Evolutionary conservation across 140 eudicot genomes (phyloP).

Genomic region (Oenanthe javanica): DNA sequence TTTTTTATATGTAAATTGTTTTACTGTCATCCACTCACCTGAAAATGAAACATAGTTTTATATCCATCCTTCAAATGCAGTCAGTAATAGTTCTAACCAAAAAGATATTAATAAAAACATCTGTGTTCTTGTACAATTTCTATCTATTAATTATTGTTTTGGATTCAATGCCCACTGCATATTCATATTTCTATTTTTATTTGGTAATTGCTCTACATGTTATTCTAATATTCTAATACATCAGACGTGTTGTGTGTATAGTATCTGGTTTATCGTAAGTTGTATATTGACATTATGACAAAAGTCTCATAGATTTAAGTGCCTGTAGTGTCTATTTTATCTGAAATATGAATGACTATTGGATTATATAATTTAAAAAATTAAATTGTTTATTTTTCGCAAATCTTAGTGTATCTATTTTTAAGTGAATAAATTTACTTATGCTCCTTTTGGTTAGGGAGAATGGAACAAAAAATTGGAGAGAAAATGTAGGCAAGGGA

Average conservation of each 20-base stretch:
- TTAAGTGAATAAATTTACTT: not conserved
- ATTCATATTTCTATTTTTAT: not conserved
- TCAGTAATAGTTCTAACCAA: not conserved
- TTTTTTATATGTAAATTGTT: not conserved
- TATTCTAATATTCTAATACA: not conserved
- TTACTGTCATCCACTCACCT: not conserved
- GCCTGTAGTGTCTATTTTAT: not conserved
- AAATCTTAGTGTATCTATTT: not conserved
- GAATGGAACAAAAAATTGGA: not conserved
- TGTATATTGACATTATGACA: not conserved
- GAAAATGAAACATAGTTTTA: not conserved
- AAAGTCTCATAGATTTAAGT: not conserved
- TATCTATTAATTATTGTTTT: not conserved
- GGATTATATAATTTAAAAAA: not conserved
- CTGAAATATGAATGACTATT: not conserved
- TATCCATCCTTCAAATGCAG: slow-evolving; percentile 1
- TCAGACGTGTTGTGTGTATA: not conserved
- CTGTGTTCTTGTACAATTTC: not conserved
- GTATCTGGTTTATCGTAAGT: not conserved
- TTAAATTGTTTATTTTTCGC: not conserved
- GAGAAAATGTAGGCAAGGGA: not conserved
- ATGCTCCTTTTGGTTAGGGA: not conserved
- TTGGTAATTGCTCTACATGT: not conserved
- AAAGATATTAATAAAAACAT: not conserved
- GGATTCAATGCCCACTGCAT: not conserved